Conservation (phyloP, 208 protist genomes). For the Acanthamoeba castellanii region DNA sequence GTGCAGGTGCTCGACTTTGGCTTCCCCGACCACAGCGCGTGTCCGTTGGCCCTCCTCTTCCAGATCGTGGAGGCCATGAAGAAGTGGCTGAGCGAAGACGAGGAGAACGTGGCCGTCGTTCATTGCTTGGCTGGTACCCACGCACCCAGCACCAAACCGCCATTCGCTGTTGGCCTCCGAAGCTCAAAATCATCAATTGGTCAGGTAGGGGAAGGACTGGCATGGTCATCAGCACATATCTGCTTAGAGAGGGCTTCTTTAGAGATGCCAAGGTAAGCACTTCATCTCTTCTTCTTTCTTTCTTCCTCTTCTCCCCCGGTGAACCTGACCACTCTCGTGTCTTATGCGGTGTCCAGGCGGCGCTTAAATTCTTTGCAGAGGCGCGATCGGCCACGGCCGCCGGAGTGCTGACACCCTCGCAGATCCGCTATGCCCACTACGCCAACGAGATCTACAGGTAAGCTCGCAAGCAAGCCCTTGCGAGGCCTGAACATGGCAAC, state of each 20-base stretch:
- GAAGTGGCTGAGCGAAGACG: conserved; percentile 46
- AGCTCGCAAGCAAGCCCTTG: neutral
- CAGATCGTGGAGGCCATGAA: conserved; percentile 70
- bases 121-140: conserved; percentile 78
- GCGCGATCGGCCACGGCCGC: conserved; percentile 52
- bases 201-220: conserved; percentile 78
- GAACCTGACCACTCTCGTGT: neutral
- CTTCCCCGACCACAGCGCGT: conserved; percentile 76
- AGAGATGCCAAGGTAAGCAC: conserved; percentile 19
- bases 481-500: neutral
- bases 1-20: conserved; percentile 65
- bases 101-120: conserved; percentile 76
- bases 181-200: neutral
- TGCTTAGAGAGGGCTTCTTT: conserved; percentile 66
- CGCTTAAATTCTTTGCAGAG: conserved; percentile 64
- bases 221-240: conserved; percentile 71
- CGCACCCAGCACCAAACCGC: neutral
- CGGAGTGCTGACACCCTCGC: conserved; percentile 46
- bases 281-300: neutral
- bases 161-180: no score
- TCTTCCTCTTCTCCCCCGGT: no score
- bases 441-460: conserved; percentile 61
- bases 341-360: conserved; percentile 13
- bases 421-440: conserved; percentile 46
- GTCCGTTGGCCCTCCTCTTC: conserved; percentile 68